Evolutionary conservation across 371 early-diverging fungal genomes (phyloP), one percentile per base, ranked within the genome.

Genomic region (Syncephalis plumigaleata): DNA sequence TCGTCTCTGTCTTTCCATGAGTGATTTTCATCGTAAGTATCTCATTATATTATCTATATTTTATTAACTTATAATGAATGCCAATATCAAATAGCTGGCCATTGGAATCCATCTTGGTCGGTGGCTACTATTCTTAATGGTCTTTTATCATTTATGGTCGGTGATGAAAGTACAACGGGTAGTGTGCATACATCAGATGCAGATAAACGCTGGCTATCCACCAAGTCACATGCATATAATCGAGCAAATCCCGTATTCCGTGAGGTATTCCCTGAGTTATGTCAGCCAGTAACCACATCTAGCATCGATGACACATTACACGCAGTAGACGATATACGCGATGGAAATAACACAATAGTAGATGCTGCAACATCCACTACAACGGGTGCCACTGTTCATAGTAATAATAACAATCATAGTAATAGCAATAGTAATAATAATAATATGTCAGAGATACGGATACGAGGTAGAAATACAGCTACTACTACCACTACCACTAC

Each of bases 101-200:
- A 81, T 31, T 97, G 95, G 97, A 97, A 94, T 61, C 95, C 95
- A 2, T 84, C 87, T 45, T 94, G 95, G 98, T 85, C 87, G 36
- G 93, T 94, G 7, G 64, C 91, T 3, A 91, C 95, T 0, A 94
- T 97, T 45, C 62, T 97, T 47, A 92, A 82, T 48, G 98, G 98
- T 3, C 62, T 95, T 42, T 61, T 95, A 54, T 83, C 84, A 45
- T 97, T 97, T 59, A 97, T 97, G 97, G 89, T 70, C 2, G 82
- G 83, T 49, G 88, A 91, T 45, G 87, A 87, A 49, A 73, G 79
- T 2, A 92, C 94, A 1, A 90, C 93, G 0, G 96, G 96, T 31
- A 85, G 89, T 50, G 80, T 93, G 46, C 73, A 72, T 26, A 81
- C 88, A 9, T 71, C 88, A 1, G 55, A 61, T 36, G 65, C 71